phyloP scores from a whole-genome alignment of 768 basidiomycete genomes.

The Trametes villosa region DNA sequence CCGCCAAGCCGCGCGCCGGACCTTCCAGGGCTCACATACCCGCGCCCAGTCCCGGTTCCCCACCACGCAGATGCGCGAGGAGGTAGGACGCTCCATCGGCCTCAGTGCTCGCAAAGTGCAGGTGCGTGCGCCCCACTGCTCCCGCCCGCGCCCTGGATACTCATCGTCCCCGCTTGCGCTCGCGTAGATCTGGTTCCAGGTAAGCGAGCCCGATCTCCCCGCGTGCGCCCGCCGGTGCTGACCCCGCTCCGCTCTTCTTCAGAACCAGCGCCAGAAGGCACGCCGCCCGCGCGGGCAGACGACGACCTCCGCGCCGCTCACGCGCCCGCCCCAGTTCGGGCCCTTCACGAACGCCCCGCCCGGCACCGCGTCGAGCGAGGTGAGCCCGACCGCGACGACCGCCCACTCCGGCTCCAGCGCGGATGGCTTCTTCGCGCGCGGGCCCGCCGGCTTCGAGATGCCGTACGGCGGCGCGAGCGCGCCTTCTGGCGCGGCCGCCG shows the following conservation, averaged over 20 bases:
- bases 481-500: constrained; percentile 24
- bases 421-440: constrained; percentile 19
- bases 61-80: constrained; percentile 84
- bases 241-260: constrained; percentile 23
- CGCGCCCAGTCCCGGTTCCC: constrained; percentile 79
- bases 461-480: constrained; percentile 23
- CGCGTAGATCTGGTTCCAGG: constrained; percentile 91
- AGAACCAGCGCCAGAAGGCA: constrained; percentile 91
- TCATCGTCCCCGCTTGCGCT: constrained; percentile 35
- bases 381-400: constrained; percentile 13
- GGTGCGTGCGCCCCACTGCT: constrained; percentile 49
- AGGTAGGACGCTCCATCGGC: constrained; percentile 86
- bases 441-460: constrained; percentile 13
- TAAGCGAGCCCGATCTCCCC: constrained; percentile 35
- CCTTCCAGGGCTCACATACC: background rate
- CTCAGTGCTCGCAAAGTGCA: constrained; percentile 90
- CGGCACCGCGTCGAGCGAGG: constrained; percentile 19
- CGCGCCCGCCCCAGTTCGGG: constrained; percentile 64
- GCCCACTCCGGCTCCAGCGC: constrained; percentile 8
- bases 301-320: constrained; percentile 49
- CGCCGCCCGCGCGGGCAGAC: constrained; percentile 68
- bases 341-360: constrained; percentile 55
- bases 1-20: background rate
- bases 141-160: constrained; percentile 1
- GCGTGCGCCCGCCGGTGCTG: constrained; percentile 23